A percentile compares a stretch with the other conserved stretches of the same genome.
Evolutionary conservation across 495 filamentous ascomycete species (phyloP).

Genomic region (Polyplosphaeria fusca): DNA sequence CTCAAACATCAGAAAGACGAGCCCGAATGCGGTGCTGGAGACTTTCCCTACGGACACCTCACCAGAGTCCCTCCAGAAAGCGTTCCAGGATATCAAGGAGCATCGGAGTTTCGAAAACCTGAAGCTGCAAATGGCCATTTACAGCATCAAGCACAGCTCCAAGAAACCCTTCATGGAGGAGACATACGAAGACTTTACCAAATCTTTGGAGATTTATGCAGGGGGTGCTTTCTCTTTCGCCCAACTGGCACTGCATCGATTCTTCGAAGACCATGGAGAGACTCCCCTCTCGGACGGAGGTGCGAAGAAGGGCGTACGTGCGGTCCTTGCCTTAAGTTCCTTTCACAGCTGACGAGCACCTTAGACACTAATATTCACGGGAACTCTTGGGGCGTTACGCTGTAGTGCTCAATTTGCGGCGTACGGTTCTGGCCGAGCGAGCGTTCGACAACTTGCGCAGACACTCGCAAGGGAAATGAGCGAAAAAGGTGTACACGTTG

Average conservation of each 20-base stretch:
- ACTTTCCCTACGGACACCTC: conserved; percentile 48
- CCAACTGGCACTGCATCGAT: conserved; percentile 44
- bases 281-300: conserved; percentile 39
- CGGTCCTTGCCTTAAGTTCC: background rate
- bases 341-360: background rate
- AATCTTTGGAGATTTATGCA: conserved; percentile 44
- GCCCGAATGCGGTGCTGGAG: conserved; percentile 43
- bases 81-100: conserved; percentile 45
- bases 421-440: conserved; percentile 47
- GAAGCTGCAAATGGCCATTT: conserved; percentile 47
- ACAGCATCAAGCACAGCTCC: conserved; percentile 47
- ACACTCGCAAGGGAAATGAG: conserved; percentile 49
- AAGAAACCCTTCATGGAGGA: conserved; percentile 51
- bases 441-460: conserved; percentile 47
- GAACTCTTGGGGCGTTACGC: conserved; percentile 47
- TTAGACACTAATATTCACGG: conserved; percentile 48
- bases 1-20: conserved; percentile 37
- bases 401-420: conserved; percentile 47
- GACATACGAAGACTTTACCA: conserved; percentile 45
- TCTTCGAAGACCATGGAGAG: conserved; percentile 47
- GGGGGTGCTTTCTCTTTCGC: conserved; percentile 50
- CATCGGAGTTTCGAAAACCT: conserved; percentile 45
- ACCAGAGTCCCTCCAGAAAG: conserved; percentile 38
- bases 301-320: conserved; percentile 44
- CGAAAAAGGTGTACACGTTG: conserved; percentile 48